Conservation (phyloP, 2,329 filamentous ascomycete genomes). For the Aspergillus neoniger region DNA sequence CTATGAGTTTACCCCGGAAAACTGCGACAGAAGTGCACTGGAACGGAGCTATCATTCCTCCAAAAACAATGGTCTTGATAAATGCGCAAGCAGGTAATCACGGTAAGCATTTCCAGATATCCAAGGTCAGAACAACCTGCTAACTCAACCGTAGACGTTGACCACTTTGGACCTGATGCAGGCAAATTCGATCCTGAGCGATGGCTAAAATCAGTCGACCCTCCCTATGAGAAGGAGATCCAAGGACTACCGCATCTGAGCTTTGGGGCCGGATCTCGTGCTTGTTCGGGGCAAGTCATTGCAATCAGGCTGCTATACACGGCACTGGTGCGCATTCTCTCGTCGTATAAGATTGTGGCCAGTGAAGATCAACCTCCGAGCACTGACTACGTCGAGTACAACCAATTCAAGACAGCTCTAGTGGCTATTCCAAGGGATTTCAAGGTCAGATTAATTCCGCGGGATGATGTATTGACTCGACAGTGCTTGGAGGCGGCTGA, state of each 20-base stretch:
- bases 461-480: slow-evolving; percentile 44
- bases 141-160: slow-evolving; percentile 48
- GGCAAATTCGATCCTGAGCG: slow-evolving; percentile 65
- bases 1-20: slow-evolving; percentile 69
- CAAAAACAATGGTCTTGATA: slow-evolving; percentile 74
- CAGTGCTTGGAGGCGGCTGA: slow-evolving; percentile 49
- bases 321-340: slow-evolving; percentile 56
- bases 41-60: slow-evolving; percentile 65
- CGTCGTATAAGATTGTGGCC: slow-evolving; percentile 55
- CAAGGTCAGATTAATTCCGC: slow-evolving; percentile 58
- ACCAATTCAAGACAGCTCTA: slow-evolving; percentile 60
- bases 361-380: slow-evolving; percentile 57
- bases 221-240: slow-evolving; percentile 47
- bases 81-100: slow-evolving; percentile 72
- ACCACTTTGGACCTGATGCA: slow-evolving; percentile 61
- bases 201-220: slow-evolving; percentile 54
- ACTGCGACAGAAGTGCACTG: slow-evolving; percentile 69
- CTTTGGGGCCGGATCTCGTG: slow-evolving; percentile 60
- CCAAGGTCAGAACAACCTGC: not conserved
- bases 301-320: slow-evolving; percentile 60
- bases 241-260: slow-evolving; percentile 56
- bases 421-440: slow-evolving; percentile 63
- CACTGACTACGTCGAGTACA: slow-evolving; percentile 65
- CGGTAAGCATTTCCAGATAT: slow-evolving; percentile 17
- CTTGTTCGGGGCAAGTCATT: slow-evolving; percentile 60